These are phyloP conservation scores for Spatholobus suberectus DNA, from an alignment of 306 rosid species.

Conservation along the genomic window DNA sequence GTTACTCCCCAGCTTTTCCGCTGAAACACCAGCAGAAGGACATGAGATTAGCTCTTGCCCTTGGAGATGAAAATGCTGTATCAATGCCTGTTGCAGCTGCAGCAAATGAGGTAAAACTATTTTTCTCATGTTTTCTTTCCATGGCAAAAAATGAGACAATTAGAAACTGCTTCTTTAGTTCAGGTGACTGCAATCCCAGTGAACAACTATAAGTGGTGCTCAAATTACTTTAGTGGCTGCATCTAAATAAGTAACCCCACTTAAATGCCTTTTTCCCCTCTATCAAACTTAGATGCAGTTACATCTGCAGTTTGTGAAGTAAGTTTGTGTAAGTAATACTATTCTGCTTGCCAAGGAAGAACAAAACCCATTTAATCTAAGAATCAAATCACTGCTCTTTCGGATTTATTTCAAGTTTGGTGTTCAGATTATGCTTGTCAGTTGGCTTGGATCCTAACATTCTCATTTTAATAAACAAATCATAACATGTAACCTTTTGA, in stretches of 20 bases:
- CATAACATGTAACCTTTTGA: neutral
- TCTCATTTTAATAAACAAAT: neutral
- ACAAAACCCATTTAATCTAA: neutral
- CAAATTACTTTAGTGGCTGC: neutral
- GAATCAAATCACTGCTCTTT: neutral
- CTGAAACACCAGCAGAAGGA: slow-evolving; percentile 94
- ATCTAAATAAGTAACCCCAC: slow-evolving; percentile 12
- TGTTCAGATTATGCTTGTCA: neutral
- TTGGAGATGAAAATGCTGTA: slow-evolving; percentile 75
- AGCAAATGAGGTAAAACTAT: slow-evolving; percentile 71
- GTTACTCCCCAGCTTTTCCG: slow-evolving; percentile 82
- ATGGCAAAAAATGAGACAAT: neutral
- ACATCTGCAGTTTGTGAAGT: neutral
- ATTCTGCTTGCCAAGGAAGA: slow-evolving; percentile 32
- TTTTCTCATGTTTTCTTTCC: neutral
- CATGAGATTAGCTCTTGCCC: slow-evolving; percentile 90
- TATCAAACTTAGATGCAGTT: slow-evolving; percentile 7
- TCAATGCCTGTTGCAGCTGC: slow-evolving; percentile 91
- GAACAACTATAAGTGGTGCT: neutral
- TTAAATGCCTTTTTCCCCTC: neutral
- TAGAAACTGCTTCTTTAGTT: neutral
- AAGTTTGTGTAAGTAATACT: slow-evolving; percentile 13
- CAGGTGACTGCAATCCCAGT: neutral
- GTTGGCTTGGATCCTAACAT: slow-evolving; percentile 5
- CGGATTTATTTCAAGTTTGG: neutral